Evolutionary conservation across 371 early-diverging fungal species (phyloP).

Genomic region (Mortierella sp.): DNA sequence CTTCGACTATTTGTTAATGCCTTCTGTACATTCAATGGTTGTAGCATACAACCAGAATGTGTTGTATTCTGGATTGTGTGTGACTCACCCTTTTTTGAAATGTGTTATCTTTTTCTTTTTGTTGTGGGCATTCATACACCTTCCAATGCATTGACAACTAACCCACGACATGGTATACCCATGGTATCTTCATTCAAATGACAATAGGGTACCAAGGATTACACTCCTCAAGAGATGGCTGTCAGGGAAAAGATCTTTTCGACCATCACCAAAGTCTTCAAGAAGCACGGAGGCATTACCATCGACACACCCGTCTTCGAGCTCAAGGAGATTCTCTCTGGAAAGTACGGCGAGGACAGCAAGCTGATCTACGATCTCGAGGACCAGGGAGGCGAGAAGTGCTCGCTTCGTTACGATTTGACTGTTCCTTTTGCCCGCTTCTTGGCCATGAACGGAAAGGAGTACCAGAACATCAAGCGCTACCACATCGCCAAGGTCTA

Average conservation of each 20-base stretch:
- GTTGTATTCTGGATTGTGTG: not conserved
- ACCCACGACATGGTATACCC: no score
- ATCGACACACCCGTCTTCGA: constrained; percentile 99
- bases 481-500: constrained; percentile 99
- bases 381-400: constrained; percentile 99
- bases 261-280: constrained; percentile 90
- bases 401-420: constrained; percentile 98
- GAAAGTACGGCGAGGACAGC: constrained; percentile 99
- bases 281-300: constrained; percentile 97
- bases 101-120: not conserved
- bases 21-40: not conserved
- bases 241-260: constrained; percentile 93
- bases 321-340: constrained; percentile 97
- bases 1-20: no score
- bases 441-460: constrained; percentile 93
- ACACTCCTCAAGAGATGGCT: constrained; percentile 95
- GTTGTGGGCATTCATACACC: not conserved
- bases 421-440: constrained; percentile 99
- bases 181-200: not conserved
- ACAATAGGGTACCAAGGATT: constrained; percentile 96
- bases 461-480: constrained; percentile 92
- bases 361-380: constrained; percentile 99
- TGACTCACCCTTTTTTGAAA: constrained; percentile 1
- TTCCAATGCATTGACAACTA: not conserved
- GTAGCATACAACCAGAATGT: not conserved